Conservation (phyloP, 768 basidiomycete species). For the Boletus barrowsii region DNA sequence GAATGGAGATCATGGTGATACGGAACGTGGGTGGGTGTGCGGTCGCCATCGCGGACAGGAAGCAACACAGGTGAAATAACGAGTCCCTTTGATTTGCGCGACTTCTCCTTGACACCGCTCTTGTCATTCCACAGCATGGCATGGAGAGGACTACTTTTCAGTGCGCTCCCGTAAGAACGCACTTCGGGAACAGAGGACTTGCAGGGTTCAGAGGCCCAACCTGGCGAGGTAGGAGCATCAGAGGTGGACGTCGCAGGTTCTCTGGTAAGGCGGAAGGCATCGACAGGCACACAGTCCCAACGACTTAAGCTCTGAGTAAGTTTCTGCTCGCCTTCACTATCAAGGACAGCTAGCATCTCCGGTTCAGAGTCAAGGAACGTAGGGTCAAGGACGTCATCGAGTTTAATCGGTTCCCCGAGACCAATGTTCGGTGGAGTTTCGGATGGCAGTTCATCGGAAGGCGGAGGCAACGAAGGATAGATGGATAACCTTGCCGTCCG, state of each 20-base stretch:
- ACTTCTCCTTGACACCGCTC: conserved; percentile 15
- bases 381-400: conserved; percentile 76
- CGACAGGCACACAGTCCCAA: conserved; percentile 74
- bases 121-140: conserved; percentile 51
- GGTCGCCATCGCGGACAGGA: conserved; percentile 53
- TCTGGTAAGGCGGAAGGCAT: conserved; percentile 67
- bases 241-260: conserved; percentile 23
- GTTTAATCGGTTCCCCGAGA: conserved; percentile 49
- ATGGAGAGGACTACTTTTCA: conserved; percentile 55
- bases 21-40: conserved; percentile 46
- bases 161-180: conserved; percentile 37
- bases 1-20: conserved; percentile 34
- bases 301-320: conserved; percentile 53
- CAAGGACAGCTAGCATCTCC: conserved; percentile 27
- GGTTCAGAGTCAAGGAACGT: conserved; percentile 65
- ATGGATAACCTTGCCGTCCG: conserved; percentile 35
- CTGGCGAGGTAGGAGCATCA: conserved; percentile 29
- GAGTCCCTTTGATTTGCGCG: conserved; percentile 32
- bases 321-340: conserved; percentile 37
- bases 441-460: conserved; percentile 36
- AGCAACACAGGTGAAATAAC: conserved; percentile 51
- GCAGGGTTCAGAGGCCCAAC: conserved; percentile 28
- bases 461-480: conserved; percentile 28
- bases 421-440: conserved; percentile 35
- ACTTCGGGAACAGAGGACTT: conserved; percentile 17